phyloP scores from a whole-genome alignment of 306 rosid genomes.

The Glycine latifolia region DNA sequence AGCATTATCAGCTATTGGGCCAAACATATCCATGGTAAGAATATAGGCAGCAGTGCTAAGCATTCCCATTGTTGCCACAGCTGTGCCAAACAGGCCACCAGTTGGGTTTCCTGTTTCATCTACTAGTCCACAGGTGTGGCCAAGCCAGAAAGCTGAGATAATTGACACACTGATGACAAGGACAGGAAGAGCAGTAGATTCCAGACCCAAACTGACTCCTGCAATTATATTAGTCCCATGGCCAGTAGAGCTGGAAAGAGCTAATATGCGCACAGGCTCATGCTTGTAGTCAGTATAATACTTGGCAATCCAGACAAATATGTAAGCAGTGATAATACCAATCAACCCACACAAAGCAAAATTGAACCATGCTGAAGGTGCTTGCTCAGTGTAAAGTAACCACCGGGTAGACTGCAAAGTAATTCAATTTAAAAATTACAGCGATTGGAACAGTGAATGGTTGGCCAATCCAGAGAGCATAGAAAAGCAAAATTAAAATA shows the following conservation, averaged over 20 bases:
- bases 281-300: constrained; percentile 97
- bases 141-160: constrained; percentile 92
- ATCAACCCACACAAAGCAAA: constrained; percentile 96
- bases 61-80: constrained; percentile 99
- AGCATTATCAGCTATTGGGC: constrained; percentile 99
- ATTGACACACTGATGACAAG: constrained; percentile 92
- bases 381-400: constrained; percentile 96
- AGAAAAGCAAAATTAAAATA: constrained; percentile 36
- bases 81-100: constrained; percentile 98
- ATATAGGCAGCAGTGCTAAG: constrained; percentile 99
- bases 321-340: constrained; percentile 94
- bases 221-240: constrained; percentile 99
- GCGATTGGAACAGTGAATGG: constrained; percentile 19
- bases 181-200: constrained; percentile 98
- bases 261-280: constrained; percentile 96
- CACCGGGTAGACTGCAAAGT: constrained; percentile 89
- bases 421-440: constrained; percentile 39
- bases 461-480: constrained; percentile 36
- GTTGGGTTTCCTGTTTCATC: constrained; percentile 87
- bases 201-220: constrained; percentile 97
- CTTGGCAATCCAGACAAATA: constrained; percentile 89
- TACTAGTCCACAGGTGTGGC: constrained; percentile 84
- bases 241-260: constrained; percentile 93
- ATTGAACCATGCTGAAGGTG: constrained; percentile 98
- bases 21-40: constrained; percentile 99